A percentile compares a stretch with the other conserved stretches of the same genome.
Evolutionary conservation across 768 basidiomycete species (phyloP).

Genomic region (Panellus pusillus): DNA sequence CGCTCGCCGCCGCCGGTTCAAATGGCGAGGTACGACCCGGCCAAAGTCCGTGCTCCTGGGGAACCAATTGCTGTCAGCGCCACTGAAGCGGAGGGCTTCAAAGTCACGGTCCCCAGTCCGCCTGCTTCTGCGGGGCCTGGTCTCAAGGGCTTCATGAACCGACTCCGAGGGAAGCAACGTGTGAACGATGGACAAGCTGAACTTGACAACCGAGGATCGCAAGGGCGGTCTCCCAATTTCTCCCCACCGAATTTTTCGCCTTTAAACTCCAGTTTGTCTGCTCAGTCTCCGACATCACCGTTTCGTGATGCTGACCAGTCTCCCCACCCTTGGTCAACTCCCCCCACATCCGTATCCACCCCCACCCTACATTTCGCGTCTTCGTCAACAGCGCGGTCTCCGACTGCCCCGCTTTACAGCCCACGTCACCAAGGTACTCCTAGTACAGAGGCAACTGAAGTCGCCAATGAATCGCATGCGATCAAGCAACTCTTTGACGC

Average conservation of each 20-base stretch:
- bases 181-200: constrained; percentile 33
- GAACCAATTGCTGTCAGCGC: constrained; percentile 41
- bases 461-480: constrained; percentile 47
- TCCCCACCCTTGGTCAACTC: not conserved
- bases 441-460: constrained; percentile 26
- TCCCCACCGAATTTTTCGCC: constrained; percentile 28
- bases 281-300: not conserved
- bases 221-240: constrained; percentile 29
- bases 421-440: constrained; percentile 20
- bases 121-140: constrained; percentile 73
- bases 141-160: constrained; percentile 78
- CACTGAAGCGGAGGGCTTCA: constrained; percentile 54
- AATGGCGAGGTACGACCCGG: constrained; percentile 42
- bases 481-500: constrained; percentile 76
- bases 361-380: constrained; percentile 4
- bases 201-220: constrained; percentile 24
- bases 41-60: constrained; percentile 37
- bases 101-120: constrained; percentile 57
- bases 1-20: constrained; percentile 39
- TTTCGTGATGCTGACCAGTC: no score
- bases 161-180: constrained; percentile 58
- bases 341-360: constrained; percentile 10
- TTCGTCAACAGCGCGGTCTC: not conserved
- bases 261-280: constrained; percentile 19
- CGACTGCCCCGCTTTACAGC: constrained; percentile 16